phyloP scores from a whole-genome alignment of 495 filamentous ascomycete genomes.

The Xylaria palmicola region DNA sequence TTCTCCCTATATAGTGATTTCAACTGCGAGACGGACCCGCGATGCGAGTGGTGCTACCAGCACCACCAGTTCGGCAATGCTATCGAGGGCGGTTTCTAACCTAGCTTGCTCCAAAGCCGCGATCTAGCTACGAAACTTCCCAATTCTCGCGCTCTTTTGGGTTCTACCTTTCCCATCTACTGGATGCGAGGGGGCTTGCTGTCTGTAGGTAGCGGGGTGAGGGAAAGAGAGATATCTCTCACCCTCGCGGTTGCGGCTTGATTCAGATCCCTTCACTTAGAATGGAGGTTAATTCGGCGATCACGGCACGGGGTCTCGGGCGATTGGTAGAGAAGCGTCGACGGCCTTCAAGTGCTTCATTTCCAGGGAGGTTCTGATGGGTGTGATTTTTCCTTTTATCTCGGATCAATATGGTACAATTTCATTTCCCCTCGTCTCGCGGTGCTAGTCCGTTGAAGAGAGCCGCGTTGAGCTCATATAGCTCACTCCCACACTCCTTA shows the following conservation, averaged over 20 bases:
- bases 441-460: conserved; percentile 5
- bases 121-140: neutral
- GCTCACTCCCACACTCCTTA: conserved; percentile 19
- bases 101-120: neutral
- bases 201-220: too few relatives aligned
- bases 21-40: conserved; percentile 26
- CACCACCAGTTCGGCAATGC: conserved; percentile 14
- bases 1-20: conserved; percentile 14
- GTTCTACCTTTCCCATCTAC: too few relatives aligned
- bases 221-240: too few relatives aligned
- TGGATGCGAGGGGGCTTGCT: too few relatives aligned
- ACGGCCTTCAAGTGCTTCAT: neutral
- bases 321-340: neutral
- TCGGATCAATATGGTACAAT: neutral
- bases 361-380: neutral
- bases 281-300: too few relatives aligned
- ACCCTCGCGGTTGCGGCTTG: too few relatives aligned
- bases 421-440: neutral
- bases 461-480: conserved; percentile 8
- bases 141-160: too few relatives aligned
- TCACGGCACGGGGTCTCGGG: too few relatives aligned
- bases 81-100: neutral
- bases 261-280: too few relatives aligned
- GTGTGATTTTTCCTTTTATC: neutral
- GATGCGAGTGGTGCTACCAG: conserved; percentile 29